Conservation (phyloP, 106 monocot species). For the Hemerocallis citrina region DNA sequence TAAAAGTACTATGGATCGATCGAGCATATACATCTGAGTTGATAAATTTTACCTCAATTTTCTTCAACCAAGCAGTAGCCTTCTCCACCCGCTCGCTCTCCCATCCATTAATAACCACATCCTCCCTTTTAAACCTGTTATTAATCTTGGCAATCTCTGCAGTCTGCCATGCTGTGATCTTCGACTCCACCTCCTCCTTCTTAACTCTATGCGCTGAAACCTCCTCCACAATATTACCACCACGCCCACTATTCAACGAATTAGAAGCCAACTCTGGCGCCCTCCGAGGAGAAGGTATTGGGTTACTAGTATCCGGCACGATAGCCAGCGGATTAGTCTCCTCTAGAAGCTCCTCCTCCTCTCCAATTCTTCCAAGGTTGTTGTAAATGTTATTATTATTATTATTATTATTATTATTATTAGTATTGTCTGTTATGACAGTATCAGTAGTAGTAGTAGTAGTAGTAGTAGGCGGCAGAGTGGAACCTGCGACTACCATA, state of each 20-base stretch:
- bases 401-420: too few relatives aligned
- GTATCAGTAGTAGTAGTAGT: neutral
- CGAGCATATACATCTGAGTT: neutral
- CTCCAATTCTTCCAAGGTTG: constrained; percentile 37
- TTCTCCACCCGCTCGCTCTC: constrained; percentile 71
- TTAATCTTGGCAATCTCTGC: constrained; percentile 82
- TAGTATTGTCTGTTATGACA: too few relatives aligned
- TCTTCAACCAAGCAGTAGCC: constrained; percentile 53
- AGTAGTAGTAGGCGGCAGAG: constrained; percentile 10
- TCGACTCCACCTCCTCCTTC: constrained; percentile 82
- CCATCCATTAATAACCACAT: constrained; percentile 76
- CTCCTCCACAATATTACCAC: constrained; percentile 11
- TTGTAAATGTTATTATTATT: too few relatives aligned
- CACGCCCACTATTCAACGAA: neutral
- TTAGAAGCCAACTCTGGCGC: neutral
- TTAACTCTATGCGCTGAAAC: constrained; percentile 56
- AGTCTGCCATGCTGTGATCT: constrained; percentile 76
- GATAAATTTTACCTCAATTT: constrained; percentile 43
- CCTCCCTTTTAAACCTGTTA: constrained; percentile 76
- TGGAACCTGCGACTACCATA: constrained; percentile 70
- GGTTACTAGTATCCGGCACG: constrained; percentile 50
- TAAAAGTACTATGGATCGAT: neutral
- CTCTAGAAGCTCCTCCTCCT: constrained; percentile 36
- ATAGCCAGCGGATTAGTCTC: constrained; percentile 86
- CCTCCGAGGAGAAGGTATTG: constrained; percentile 43